These are phyloP conservation scores for Cochlearia excelsa DNA, from an alignment of 345 rosid genomes.

Conservation along the genomic window DNA sequence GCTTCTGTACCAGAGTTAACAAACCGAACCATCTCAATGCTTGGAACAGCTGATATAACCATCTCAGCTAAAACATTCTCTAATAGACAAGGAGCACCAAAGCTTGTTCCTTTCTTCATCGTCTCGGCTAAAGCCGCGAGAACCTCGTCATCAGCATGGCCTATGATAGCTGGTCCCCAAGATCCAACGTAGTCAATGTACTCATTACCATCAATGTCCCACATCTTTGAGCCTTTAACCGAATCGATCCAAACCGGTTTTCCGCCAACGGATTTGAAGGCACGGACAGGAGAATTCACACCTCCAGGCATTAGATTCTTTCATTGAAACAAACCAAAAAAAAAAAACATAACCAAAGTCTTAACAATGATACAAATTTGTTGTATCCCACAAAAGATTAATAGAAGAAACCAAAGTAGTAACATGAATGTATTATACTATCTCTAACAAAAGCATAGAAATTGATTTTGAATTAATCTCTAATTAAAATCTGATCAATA, in stretches of 20 bases:
- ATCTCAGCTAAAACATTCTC: constrained; percentile 87
- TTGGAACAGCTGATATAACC: constrained; percentile 92
- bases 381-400: too few relatives aligned
- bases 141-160: constrained; percentile 95
- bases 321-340: neutral
- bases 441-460: too few relatives aligned
- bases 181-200: constrained; percentile 95
- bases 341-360: too few relatives aligned
- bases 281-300: constrained; percentile 93
- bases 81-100: constrained; percentile 96
- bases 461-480: too few relatives aligned
- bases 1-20: constrained; percentile 95
- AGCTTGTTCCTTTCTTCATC: constrained; percentile 98
- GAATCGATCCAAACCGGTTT: constrained; percentile 85
- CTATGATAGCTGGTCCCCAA: constrained; percentile 98
- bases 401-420: neutral
- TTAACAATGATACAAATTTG: too few relatives aligned
- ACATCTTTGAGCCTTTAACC: constrained; percentile 86
- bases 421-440: neutral
- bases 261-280: constrained; percentile 96
- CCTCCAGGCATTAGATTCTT: constrained; percentile 98
- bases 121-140: constrained; percentile 84
- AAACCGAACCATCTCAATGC: constrained; percentile 93
- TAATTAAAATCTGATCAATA: too few relatives aligned
- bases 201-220: constrained; percentile 97